Evolutionary conservation across 2,329 filamentous ascomycete genomes (phyloP), one percentile per base, ranked within the genome.

Genomic region (Xylariaceae sp.): DNA sequence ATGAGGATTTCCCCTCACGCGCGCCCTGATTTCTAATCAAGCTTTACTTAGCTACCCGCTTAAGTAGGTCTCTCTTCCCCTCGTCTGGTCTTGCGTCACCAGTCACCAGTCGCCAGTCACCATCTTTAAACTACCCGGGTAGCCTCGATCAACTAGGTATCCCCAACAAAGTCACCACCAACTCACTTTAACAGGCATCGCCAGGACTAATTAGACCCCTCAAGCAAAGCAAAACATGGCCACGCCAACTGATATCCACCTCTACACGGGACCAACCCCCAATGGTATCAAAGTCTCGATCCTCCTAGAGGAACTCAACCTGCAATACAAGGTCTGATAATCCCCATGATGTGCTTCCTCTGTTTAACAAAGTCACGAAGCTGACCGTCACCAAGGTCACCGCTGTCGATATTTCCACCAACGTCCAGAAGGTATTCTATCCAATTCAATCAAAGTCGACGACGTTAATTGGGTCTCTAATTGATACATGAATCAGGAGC

Each of bases 241-340:
- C 26, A 62, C 66, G 51, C 68, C 73, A 71, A 77, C 87, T 4
- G 77, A 88, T 63, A 90, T 95, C 65, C 87, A 85, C 43, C 81
- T 95, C 32, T 95, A 94, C 75, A 95, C 90, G 9, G 79, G 81
- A 9, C 80, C 85, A 66, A 96, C 91, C 50, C 89, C 91, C 45
- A 96, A 96, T 73, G 90, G 91, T 60, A 87, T 94, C 78, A 96
- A 95, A 71, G 82, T 89, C 58, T 91, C 88, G 54, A 95, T 96
- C 61, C 80, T 89, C 7, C 76, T 96, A 12, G 90, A 95, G 73
- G 91, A 95, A 73, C 79, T 96, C 3, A 86, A 86, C 62, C 74
- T 95, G 41, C 81, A 86, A n/a, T 95, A 95, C 75, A 84, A 90
- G 72, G 81, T 85, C 37, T 11, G 57, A 42, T 19, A 39, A 19